These are phyloP conservation scores for Ganoderma sp. DNA, from an alignment of 1,284 basidiomycete genomes.

Conservation along the genomic window DNA sequence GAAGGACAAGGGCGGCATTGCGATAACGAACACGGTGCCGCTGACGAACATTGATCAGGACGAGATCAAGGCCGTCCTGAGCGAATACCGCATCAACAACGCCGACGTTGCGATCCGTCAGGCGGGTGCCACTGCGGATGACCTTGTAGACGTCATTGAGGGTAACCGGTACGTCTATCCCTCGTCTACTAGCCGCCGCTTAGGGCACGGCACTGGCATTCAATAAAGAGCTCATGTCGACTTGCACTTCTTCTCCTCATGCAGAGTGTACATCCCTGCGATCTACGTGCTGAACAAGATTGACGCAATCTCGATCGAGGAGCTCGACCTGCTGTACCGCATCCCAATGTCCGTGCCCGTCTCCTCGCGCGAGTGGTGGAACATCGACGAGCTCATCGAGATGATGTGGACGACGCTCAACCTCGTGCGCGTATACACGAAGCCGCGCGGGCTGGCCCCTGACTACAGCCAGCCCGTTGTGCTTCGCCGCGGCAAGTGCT, in stretches of 20 bases:
- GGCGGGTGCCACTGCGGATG: conserved; percentile 92
- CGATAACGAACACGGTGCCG: conserved; percentile 95
- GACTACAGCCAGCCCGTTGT: conserved; percentile 88
- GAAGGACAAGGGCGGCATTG: conserved; percentile 95
- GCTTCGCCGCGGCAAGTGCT: conserved; percentile 74
- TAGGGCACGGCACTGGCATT: neutral
- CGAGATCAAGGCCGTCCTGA: conserved; percentile 95
- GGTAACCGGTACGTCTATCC: conserved; percentile 71
- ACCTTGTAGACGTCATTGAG: conserved; percentile 96
- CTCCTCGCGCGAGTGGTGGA: conserved; percentile 93
- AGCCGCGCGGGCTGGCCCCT: conserved; percentile 89
- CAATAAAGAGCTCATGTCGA: neutral
- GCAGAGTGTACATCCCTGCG: conserved; percentile 91
- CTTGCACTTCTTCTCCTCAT: neutral
- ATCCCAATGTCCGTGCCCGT: conserved; percentile 97
- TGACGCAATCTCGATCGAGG: conserved; percentile 98
- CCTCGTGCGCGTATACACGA: conserved; percentile 94
- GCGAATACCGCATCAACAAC: conserved; percentile 91
- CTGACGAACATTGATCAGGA: conserved; percentile 96
- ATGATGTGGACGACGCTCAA: conserved; percentile 91
- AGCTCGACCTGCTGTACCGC: conserved; percentile 93
- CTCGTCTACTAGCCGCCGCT: conserved; percentile 16
- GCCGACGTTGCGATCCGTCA: conserved; percentile 95
- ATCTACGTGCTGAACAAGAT: conserved; percentile 94
- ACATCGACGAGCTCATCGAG: conserved; percentile 94